A percentile compares a stretch with the other conserved stretches of the same genome.
phyloP scores from a whole-genome alignment of 1,284 basidiomycete species.

The Afroboletus lepidellus region DNA sequence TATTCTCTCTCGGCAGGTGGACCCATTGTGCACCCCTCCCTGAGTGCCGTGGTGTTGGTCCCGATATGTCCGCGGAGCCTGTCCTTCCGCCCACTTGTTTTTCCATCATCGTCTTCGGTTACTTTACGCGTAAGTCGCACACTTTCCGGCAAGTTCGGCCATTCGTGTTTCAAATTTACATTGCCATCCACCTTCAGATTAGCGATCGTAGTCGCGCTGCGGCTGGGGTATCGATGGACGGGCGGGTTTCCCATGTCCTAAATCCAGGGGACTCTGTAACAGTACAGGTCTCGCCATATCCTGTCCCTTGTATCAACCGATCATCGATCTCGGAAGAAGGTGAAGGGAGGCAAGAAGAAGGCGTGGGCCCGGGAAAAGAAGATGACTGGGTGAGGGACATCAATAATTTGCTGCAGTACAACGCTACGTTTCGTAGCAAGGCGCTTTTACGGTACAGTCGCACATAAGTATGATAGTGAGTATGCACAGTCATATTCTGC shows the following conservation, averaged over 20 bases:
- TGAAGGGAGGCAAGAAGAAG: slow-evolving; percentile 40
- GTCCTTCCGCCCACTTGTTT: slow-evolving; percentile 89
- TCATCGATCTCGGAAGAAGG: slow-evolving; percentile 64
- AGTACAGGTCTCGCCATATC: slow-evolving; percentile 83
- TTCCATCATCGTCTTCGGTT: slow-evolving; percentile 82
- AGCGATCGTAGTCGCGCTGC: slow-evolving; percentile 82
- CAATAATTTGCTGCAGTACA: slow-evolving; percentile 90
- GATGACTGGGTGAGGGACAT: slow-evolving; percentile 97
- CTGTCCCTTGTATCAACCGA: slow-evolving; percentile 90
- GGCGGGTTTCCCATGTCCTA: slow-evolving; percentile 78
- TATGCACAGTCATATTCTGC: neutral
- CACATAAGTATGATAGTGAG: slow-evolving; percentile 23
- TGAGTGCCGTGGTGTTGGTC: slow-evolving; percentile 88
- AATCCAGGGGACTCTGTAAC: slow-evolving; percentile 83
- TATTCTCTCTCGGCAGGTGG: slow-evolving; percentile 96
- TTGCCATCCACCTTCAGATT: slow-evolving; percentile 52
- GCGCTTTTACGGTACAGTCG: slow-evolving; percentile 61
- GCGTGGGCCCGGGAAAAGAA: slow-evolving; percentile 73
- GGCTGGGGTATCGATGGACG: slow-evolving; percentile 92
- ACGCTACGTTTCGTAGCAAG: slow-evolving; percentile 88
- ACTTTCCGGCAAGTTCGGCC: neutral
- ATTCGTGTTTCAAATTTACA: neutral
- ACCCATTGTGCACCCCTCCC: slow-evolving; percentile 92
- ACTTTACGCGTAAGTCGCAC: slow-evolving; percentile 70
- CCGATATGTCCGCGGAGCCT: slow-evolving; percentile 94